These are phyloP conservation scores for Arctostaphylos glauca DNA, from an alignment of 148 eudicot species.

Conservation along the genomic window DNA sequence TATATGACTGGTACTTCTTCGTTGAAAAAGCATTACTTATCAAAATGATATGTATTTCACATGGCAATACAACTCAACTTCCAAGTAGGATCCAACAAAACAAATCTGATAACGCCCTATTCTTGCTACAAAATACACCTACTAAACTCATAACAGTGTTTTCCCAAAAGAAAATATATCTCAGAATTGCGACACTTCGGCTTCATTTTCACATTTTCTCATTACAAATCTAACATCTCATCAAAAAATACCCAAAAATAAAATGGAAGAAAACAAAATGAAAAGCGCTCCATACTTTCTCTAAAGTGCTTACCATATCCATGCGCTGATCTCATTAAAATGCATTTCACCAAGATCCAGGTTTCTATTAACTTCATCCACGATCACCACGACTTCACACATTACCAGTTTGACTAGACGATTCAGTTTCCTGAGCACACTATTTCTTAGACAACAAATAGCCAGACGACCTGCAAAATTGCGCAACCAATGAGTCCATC, in stretches of 20 bases:
- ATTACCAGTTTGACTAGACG: not conserved
- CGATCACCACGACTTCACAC: not conserved
- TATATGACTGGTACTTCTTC: not conserved
- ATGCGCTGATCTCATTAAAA: not conserved
- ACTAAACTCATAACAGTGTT: not conserved
- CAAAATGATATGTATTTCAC: not conserved
- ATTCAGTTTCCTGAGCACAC: not conserved
- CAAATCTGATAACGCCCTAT: not conserved
- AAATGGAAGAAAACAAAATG: not conserved
- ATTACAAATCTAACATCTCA: not conserved
- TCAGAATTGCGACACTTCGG: not conserved
- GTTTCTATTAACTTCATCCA: not conserved
- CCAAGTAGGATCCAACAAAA: not conserved
- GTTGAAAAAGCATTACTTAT: not conserved
- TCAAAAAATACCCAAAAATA: not conserved
- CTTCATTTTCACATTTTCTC: not conserved
- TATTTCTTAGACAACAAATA: not conserved
- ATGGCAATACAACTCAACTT: not conserved
- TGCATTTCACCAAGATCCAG: not conserved
- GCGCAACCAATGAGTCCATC: not conserved
- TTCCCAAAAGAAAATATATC: not conserved
- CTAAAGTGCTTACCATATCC: not conserved
- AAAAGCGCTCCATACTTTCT: not conserved
- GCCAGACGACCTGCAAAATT: not conserved
- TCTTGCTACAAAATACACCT: not conserved